Conservation (phyloP, 2,329 filamentous ascomycete species). For the Exophiala spinifera region DNA sequence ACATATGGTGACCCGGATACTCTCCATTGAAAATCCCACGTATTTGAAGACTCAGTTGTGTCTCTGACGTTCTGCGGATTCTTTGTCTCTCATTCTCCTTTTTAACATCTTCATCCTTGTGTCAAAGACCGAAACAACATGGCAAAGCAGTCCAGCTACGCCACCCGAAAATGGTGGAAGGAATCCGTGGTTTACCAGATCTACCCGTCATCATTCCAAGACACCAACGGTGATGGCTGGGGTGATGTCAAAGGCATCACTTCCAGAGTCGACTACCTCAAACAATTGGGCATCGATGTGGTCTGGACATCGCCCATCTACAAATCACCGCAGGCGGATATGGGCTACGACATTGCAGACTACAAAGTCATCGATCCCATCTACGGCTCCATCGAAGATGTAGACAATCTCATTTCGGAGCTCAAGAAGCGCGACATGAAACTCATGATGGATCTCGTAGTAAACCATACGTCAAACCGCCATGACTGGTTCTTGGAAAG, state of each 20-base stretch:
- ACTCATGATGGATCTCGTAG: constrained; percentile 49
- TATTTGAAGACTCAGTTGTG: too few relatives aligned
- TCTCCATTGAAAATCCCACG: too few relatives aligned
- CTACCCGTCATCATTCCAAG: constrained; percentile 56
- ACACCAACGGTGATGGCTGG: constrained; percentile 53
- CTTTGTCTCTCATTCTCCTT: background rate
- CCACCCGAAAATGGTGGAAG: constrained; percentile 52
- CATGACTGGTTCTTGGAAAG: constrained; percentile 66
- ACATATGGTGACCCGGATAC: too few relatives aligned
- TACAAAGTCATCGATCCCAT: constrained; percentile 47
- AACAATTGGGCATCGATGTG: constrained; percentile 60
- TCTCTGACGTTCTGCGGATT: too few relatives aligned
- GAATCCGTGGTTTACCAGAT: constrained; percentile 58
- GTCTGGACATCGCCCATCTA: constrained; percentile 55
- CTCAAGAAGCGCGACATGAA: constrained; percentile 47
- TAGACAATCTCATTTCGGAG: constrained; percentile 44
- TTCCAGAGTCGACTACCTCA: constrained; percentile 62
- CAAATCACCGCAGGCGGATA: constrained; percentile 53
- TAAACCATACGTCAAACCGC: constrained; percentile 45
- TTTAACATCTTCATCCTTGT: background rate
- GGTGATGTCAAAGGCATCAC: constrained; percentile 65
- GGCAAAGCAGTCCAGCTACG: constrained; percentile 11
- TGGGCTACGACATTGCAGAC: constrained; percentile 48
- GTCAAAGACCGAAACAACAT: background rate
- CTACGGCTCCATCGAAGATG: constrained; percentile 47